Evolutionary conservation across 257 asterid genomes (phyloP).

Genomic region (Solanum gandarillasii): DNA sequence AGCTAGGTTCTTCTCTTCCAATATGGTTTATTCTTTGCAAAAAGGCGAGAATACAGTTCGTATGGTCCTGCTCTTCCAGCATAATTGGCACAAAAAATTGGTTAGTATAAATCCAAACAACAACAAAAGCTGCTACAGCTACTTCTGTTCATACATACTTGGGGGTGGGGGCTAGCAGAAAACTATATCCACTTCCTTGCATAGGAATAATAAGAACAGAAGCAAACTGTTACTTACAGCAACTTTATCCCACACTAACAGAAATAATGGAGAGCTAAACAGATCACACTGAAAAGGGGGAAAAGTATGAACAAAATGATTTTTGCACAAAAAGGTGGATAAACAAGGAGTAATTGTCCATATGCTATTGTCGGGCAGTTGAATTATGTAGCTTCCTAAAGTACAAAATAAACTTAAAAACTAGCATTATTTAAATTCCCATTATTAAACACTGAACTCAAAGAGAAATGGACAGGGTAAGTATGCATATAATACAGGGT

Average conservation of each 20-base stretch:
- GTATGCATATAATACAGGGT: background rate
- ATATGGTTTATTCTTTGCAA: background rate
- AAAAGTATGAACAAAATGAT: background rate
- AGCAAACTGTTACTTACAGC: background rate
- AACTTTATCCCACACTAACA: background rate
- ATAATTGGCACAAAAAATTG: background rate
- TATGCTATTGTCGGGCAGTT: background rate
- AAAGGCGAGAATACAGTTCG: background rate
- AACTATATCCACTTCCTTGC: background rate
- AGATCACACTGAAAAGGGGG: background rate
- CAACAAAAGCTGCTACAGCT: background rate
- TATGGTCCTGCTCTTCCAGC: background rate
- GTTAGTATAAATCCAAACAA: background rate
- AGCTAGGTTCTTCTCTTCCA: background rate
- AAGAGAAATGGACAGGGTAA: background rate
- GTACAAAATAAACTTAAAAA: background rate
- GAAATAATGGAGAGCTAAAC: background rate
- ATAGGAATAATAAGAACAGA: background rate
- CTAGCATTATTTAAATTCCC: background rate
- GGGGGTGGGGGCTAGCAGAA: background rate
- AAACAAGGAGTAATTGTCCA: background rate
- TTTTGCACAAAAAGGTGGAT: background rate
- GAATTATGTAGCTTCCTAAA: background rate
- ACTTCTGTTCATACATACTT: background rate
- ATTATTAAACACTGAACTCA: background rate